phyloP scores from a whole-genome alignment of 345 rosid species.

The Isatis tinctoria region DNA sequence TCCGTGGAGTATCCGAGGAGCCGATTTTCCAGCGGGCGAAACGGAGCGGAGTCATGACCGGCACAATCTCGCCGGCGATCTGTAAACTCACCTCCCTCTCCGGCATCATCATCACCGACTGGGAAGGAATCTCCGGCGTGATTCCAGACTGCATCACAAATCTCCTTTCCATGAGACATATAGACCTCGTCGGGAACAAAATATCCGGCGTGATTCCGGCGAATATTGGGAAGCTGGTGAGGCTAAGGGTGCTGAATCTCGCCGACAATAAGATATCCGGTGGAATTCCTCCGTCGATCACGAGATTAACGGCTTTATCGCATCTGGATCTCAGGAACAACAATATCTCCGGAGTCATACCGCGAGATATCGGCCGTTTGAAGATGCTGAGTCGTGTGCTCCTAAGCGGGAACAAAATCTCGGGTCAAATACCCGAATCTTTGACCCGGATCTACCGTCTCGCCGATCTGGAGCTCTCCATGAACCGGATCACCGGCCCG shows the following conservation, averaged over 20 bases:
- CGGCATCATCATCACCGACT: conserved; percentile 58
- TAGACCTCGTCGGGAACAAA: conserved; percentile 71
- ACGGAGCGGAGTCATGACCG: conserved; percentile 70
- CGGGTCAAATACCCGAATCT: conserved; percentile 61
- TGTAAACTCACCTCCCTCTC: conserved; percentile 61
- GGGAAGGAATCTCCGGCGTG: conserved; percentile 70
- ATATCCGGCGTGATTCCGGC: conserved; percentile 64
- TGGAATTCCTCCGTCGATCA: conserved; percentile 49
- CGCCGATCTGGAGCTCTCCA: conserved; percentile 63
- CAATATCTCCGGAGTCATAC: conserved; percentile 52
- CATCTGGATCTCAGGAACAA: conserved; percentile 70
- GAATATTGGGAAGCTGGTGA: conserved; percentile 49
- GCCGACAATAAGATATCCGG: conserved; percentile 68
- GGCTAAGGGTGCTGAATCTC: conserved; percentile 54
- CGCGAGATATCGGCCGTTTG: conserved; percentile 52
- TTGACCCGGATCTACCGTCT: conserved; percentile 51
- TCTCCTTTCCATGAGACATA: conserved; percentile 45
- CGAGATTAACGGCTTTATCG: conserved; percentile 47
- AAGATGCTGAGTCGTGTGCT: conserved; percentile 68
- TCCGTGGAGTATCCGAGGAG: conserved; percentile 86
- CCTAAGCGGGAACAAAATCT: conserved; percentile 55
- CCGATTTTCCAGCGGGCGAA: conserved; percentile 66
- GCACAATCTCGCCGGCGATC: conserved; percentile 55
- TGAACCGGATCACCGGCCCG: conserved; percentile 50
- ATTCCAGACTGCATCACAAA: conserved; percentile 58